phyloP scores from a whole-genome alignment of 1,284 basidiomycete species.

The Phlebopus sp. region DNA sequence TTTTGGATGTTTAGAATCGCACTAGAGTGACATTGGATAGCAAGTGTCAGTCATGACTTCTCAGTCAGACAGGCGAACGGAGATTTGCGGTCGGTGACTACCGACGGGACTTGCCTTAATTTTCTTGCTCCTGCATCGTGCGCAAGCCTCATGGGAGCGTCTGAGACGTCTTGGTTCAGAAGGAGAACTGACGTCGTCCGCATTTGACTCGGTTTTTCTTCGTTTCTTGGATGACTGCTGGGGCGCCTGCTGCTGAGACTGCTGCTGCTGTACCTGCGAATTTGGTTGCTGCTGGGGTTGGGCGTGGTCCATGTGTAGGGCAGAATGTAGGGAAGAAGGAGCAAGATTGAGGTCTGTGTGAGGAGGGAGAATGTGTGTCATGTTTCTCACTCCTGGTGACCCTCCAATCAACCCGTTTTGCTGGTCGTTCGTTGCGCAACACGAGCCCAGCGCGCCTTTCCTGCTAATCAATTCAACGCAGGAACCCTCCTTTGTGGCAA shows the following conservation, averaged over 20 bases:
- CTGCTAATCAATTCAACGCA: constrained; percentile 2
- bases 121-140: constrained; percentile 87
- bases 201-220: constrained; percentile 50
- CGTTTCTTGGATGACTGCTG: constrained; percentile 51
- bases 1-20: constrained; percentile 82
- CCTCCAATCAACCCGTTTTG: constrained; percentile 5
- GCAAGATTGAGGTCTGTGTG: constrained; percentile 42
- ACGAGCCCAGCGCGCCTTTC: constrained; percentile 15
- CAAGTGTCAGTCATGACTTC: constrained; percentile 24
- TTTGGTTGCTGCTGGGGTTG: constrained; percentile 48
- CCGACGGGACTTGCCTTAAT: constrained; percentile 89
- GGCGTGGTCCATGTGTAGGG: constrained; percentile 62
- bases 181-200: constrained; percentile 50
- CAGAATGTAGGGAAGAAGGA: constrained; percentile 52
- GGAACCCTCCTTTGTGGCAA: constrained; percentile 26
- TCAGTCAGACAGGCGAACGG: constrained; percentile 40
- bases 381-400: constrained; percentile 26
- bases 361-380: constrained; percentile 47
- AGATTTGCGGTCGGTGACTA: constrained; percentile 80
- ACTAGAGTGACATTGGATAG: constrained; percentile 42
- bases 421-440: constrained; percentile 14
- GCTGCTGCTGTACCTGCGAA: constrained; percentile 30
- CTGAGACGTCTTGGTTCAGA: constrained; percentile 74
- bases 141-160: constrained; percentile 84
- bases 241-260: constrained; percentile 33